Base-by-base conservation (phyloP, 163 green algal genomes). In the Scenedesmus sp. region DNA sequence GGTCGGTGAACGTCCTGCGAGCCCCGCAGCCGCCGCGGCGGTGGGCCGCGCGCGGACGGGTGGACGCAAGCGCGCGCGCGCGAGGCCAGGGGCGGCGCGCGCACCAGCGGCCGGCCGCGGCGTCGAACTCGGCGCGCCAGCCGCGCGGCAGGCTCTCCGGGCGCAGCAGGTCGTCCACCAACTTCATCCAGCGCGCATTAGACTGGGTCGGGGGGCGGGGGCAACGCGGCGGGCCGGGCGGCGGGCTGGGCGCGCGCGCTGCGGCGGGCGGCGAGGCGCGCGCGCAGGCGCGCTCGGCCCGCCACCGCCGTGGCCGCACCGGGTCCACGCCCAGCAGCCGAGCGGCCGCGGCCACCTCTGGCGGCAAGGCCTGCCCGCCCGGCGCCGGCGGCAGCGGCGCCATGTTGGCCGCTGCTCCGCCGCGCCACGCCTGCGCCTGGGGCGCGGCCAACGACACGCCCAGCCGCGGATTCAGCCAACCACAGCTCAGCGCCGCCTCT, bases 141-240 rank as follows among this genome's bases (percentile, higher is more conserved):
- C 75, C 75, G 0, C 45, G 15, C 1, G 64, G 75, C 13, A 83
- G 54, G 13, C 64, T 77, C 29, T 77, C 75, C 28, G 75, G 75
- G 22, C 65, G 64, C 54, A 77, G 20, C 54, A 64, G 15, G 50
- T 83, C 75, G 48, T 70, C 56, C 5, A 77, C 75, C 9, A 83
- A 29, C 54, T 26, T 53, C 75, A 83, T 70, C 22, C 72, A 64
- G 0, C 75, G 64, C 9, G 24, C 26, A 33, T 77, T 83, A 2
- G 29, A 14, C 75, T 83, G 75, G 31, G 66, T 18, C n/a, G 3
- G 17, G 2, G 14, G 13, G 63, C 63, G 31, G 42, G 14, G 20
- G 33, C 7, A 13, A 69, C 29, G 11, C n/a, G n/a, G n/a, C n/a
- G n/a, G 18, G 48, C 48, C 18, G 48, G 48, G 15, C 15, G 15